Conservation (phyloP, 2,329 filamentous ascomycete genomes). For the Periconia sp. region DNA sequence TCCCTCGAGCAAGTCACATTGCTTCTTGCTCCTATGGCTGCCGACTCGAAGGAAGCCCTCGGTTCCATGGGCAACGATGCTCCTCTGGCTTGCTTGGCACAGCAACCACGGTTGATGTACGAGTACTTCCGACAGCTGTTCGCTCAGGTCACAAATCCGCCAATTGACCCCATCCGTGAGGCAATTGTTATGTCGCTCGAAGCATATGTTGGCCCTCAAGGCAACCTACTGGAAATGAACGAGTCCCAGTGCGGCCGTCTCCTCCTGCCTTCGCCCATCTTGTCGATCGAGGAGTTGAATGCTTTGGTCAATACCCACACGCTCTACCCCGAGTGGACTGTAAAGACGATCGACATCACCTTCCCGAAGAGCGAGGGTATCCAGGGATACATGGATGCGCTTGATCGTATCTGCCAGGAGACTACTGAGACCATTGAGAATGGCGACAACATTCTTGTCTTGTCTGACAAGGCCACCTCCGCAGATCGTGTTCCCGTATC, state of each 20-base stretch:
- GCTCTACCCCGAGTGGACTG: constrained; percentile 80
- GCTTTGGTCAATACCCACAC: constrained; percentile 78
- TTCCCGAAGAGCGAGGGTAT: constrained; percentile 87
- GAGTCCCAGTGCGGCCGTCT: constrained; percentile 85
- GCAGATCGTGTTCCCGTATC: constrained; percentile 85
- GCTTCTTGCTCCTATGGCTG: constrained; percentile 92
- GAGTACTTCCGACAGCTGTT: constrained; percentile 99
- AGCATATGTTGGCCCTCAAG: constrained; percentile 94
- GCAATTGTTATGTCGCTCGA: constrained; percentile 98
- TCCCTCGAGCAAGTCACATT: constrained; percentile 94
- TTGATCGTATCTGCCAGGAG: constrained; percentile 87
- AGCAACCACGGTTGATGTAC: constrained; percentile 85
- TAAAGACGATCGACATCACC: constrained; percentile 89
- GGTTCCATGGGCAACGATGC: constrained; percentile 99
- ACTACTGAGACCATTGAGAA: constrained; percentile 83
- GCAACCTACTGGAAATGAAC: constrained; percentile 94
- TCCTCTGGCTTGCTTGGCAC: constrained; percentile 88
- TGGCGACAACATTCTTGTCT: constrained; percentile 82
- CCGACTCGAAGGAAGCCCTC: constrained; percentile 94
- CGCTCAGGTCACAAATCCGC: constrained; percentile 96
- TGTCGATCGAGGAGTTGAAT: constrained; percentile 91
- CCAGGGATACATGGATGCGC: constrained; percentile 81
- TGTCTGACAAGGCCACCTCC: constrained; percentile 87
- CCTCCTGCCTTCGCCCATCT: constrained; percentile 83
- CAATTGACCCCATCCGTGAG: constrained; percentile 95